A percentile compares a stretch with the other conserved stretches of the same genome.
Conservation (phyloP, 306 rosid genomes). For the Cyamopsis tetragonoloba region DNA sequence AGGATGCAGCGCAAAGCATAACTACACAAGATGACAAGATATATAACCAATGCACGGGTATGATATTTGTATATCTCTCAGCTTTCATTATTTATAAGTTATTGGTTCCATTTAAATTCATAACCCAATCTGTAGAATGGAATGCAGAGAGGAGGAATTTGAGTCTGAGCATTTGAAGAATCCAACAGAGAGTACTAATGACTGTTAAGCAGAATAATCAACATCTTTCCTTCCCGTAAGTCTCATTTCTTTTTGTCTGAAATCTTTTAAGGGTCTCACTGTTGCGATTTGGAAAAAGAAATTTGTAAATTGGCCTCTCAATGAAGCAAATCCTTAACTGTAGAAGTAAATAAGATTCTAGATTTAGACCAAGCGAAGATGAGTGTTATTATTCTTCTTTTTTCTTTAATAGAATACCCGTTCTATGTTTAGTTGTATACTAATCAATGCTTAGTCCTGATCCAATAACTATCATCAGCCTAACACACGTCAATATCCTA, state of each 20-base stretch:
- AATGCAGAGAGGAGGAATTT: not conserved
- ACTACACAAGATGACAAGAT: too few species aligned
- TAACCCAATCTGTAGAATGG: not conserved
- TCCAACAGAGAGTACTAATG: not conserved
- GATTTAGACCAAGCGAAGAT: too few species aligned
- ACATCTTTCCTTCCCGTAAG: not conserved
- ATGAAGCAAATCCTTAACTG: too few species aligned
- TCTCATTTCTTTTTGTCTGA: not conserved
- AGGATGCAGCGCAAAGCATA: not conserved
- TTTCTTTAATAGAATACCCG: too few species aligned
- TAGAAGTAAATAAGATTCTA: too few species aligned
- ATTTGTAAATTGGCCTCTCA: too few species aligned
- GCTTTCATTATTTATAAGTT: not conserved
- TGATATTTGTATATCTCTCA: not conserved
- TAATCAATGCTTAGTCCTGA: too few species aligned
- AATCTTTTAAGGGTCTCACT: slow-evolving; percentile 8
- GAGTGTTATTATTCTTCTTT: too few species aligned
- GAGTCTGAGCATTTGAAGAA: not conserved
- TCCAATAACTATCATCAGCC: too few species aligned
- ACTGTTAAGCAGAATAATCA: not conserved
- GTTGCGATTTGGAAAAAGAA: too few species aligned
- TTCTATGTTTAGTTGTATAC: too few species aligned
- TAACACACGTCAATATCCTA: too few species aligned
- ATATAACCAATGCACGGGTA: not conserved
- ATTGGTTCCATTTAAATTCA: not conserved